Percentiles rank a stretch among this genome's conserved stretches.
Evolutionary conservation across 2,329 filamentous ascomycete species (phyloP).

Genomic region (Chaetomium sp.): DNA sequence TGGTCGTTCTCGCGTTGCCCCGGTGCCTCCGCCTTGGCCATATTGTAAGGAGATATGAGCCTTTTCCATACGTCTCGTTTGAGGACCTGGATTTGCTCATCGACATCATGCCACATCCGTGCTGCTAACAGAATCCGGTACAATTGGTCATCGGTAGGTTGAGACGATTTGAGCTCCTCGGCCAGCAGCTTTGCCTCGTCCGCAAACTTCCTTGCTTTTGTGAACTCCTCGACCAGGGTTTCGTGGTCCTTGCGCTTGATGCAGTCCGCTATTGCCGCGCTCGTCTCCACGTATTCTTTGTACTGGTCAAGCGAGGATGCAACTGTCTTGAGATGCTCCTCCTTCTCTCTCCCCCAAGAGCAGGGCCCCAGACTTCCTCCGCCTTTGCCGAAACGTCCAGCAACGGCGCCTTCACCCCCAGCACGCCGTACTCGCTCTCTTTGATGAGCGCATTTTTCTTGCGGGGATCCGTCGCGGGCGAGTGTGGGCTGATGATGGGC

Average conservation of each 20-base stretch:
- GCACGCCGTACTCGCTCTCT: slow-evolving; percentile 87
- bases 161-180: slow-evolving; percentile 53
- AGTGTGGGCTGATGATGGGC: slow-evolving; percentile 43
- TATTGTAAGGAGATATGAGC: slow-evolving; percentile 68
- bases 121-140: slow-evolving; percentile 86
- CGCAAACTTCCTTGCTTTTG: slow-evolving; percentile 76
- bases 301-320: slow-evolving; percentile 76
- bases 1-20: slow-evolving; percentile 65
- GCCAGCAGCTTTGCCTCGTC: slow-evolving; percentile 75
- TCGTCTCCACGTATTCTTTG: slow-evolving; percentile 79
- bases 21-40: slow-evolving; percentile 50
- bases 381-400: slow-evolving; percentile 91
- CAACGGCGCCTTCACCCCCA: slow-evolving; percentile 84
- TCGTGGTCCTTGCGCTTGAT: slow-evolving; percentile 94
- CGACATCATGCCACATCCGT: slow-evolving; percentile 93
- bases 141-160: slow-evolving; percentile 75
- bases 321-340: slow-evolving; percentile 80
- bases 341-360: slow-evolving; percentile 89
- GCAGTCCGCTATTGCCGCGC: slow-evolving; percentile 73
- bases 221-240: slow-evolving; percentile 81
- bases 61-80: slow-evolving; percentile 88
- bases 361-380: slow-evolving; percentile 96
- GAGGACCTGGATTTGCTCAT: slow-evolving; percentile 81
- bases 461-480: slow-evolving; percentile 54
- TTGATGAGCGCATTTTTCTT: slow-evolving; percentile 91